Evolutionary conservation across 345 rosid species (phyloP).

Genomic region (Trapa incisa): DNA sequence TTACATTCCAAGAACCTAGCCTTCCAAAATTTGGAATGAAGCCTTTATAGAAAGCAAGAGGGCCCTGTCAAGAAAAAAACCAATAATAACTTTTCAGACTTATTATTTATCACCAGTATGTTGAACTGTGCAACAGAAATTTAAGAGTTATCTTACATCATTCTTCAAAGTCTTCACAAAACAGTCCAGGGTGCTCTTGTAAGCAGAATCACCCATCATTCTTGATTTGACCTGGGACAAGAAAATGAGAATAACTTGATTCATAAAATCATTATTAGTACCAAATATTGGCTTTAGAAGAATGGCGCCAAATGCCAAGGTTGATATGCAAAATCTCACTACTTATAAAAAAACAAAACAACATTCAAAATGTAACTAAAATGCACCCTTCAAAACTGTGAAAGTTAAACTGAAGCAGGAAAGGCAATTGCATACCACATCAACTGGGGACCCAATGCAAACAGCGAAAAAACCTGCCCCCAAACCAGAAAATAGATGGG

Average conservation of each 20-base stretch:
- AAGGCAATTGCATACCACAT: conserved; percentile 46
- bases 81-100: background rate
- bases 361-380: background rate
- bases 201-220: conserved; percentile 97
- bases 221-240: conserved; percentile 76
- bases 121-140: background rate
- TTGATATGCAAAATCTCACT: no score
- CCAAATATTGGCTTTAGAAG: background rate
- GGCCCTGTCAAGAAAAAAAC: conserved; percentile 42
- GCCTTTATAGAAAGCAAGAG: conserved; percentile 82
- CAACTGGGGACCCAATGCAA: conserved; percentile 97
- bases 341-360: no score
- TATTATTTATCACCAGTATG: background rate
- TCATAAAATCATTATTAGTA: background rate
- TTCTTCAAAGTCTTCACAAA: conserved; percentile 77
- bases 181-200: conserved; percentile 90
- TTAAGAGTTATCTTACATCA: conserved; percentile 40
- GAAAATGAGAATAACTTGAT: background rate
- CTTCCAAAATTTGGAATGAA: conserved; percentile 91
- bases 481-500: conserved; percentile 84
- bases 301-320: background rate
- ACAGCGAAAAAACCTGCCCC: conserved; percentile 99
- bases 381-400: background rate
- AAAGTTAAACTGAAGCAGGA: background rate
- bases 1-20: conserved; percentile 96